Evolutionary conservation across 2,329 filamentous ascomycete genomes (phyloP).

Genomic region (Chrysoporthe austroafricana): DNA sequence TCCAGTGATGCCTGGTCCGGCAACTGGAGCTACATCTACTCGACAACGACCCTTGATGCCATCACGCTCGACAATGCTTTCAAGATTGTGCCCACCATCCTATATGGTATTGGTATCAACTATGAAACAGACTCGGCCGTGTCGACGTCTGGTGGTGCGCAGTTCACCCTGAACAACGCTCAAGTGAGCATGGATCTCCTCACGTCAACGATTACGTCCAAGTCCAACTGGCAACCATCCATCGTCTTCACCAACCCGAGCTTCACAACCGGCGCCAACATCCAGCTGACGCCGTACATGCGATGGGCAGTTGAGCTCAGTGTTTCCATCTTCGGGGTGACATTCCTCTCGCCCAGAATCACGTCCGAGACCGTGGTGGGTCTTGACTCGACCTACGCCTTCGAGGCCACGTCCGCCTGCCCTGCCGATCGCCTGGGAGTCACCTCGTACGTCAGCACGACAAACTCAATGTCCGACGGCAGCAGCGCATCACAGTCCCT

Average conservation of each 20-base stretch:
- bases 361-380: constrained; percentile 4
- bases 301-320: constrained; percentile 2
- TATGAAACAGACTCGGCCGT: constrained; percentile 3
- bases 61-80: constrained; percentile 1
- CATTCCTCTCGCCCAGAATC: background rate
- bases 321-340: background rate
- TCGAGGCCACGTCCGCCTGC: background rate
- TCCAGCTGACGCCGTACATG: constrained; percentile 1
- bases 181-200: constrained; percentile 6
- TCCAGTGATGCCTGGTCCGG: background rate
- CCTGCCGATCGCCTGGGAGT: background rate
- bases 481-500: background rate
- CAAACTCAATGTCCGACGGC: background rate
- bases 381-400: constrained; percentile 2
- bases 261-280: constrained; percentile 4
- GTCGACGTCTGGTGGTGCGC: constrained; percentile 2
- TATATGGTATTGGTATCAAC: constrained; percentile 1
- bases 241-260: constrained; percentile 6
- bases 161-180: constrained; percentile 1
- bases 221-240: constrained; percentile 11
- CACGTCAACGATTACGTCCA: background rate
- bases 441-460: constrained; percentile 12
- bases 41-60: background rate
- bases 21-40: constrained; percentile 10
- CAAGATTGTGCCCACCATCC: constrained; percentile 4